Conservation (phyloP, 73 alveolate genomes). For the Symbiodinium natans region DNA sequence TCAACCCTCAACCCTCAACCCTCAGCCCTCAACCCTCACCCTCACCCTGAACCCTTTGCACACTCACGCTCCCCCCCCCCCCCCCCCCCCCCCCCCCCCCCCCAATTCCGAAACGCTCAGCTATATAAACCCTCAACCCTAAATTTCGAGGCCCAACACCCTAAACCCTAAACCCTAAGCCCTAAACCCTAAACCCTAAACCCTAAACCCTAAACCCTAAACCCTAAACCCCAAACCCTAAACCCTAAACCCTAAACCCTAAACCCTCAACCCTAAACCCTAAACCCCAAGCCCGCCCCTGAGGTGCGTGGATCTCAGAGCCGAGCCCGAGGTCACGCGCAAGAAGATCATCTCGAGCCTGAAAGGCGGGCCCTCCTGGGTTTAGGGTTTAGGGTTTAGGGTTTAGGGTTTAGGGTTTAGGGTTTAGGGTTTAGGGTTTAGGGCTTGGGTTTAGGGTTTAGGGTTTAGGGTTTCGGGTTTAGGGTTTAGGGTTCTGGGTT, state of each 20-base stretch:
- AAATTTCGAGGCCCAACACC: too few relatives aligned
- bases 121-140: too few relatives aligned
- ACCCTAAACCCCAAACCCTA: neutral
- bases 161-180: neutral
- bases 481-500: neutral
- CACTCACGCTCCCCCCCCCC: too few relatives aligned
- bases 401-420: neutral
- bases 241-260: too few relatives aligned
- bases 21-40: too few relatives aligned
- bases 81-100: too few relatives aligned
- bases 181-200: neutral
- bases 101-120: too few relatives aligned
- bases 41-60: too few relatives aligned
- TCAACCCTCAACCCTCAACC: too few relatives aligned
- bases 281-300: neutral
- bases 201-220: neutral
- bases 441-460: too few relatives aligned
- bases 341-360: neutral
- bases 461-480: too few relatives aligned
- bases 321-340: neutral
- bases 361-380: neutral
- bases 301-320: conserved; percentile 42
- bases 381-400: neutral
- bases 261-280: too few relatives aligned
- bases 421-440: neutral